phyloP scores from a whole-genome alignment of 305 asterid genomes.

The Ajuga reptans region DNA sequence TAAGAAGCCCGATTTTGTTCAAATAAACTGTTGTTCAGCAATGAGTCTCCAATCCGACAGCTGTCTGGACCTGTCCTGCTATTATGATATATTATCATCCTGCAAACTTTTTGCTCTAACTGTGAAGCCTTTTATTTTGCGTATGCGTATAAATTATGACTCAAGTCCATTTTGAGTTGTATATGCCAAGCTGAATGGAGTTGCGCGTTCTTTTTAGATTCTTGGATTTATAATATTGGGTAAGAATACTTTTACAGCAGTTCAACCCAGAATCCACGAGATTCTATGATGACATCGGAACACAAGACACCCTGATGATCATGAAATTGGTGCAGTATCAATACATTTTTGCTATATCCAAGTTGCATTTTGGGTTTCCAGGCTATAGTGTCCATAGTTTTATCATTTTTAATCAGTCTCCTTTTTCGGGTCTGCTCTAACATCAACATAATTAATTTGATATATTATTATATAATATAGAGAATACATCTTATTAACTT shows the following conservation, averaged over 20 bases:
- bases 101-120: background rate
- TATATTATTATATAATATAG: background rate
- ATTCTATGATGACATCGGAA: background rate
- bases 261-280: background rate
- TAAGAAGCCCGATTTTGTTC: no score
- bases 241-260: background rate
- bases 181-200: background rate
- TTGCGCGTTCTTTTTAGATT: background rate
- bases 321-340: background rate
- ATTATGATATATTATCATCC: background rate
- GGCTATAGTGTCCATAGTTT: background rate
- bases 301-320: background rate
- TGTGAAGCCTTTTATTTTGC: background rate
- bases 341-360: no score
- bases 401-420: background rate
- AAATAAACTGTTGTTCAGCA: no score
- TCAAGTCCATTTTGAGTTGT: background rate
- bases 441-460: background rate
- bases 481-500: background rate
- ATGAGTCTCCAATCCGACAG: no score
- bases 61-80: background rate
- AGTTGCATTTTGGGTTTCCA: background rate
- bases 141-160: background rate
- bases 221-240: background rate
- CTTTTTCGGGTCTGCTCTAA: background rate